phyloP scores from a whole-genome alignment of 2,329 filamentous ascomycete species.

The Exophiala calicioides region DNA sequence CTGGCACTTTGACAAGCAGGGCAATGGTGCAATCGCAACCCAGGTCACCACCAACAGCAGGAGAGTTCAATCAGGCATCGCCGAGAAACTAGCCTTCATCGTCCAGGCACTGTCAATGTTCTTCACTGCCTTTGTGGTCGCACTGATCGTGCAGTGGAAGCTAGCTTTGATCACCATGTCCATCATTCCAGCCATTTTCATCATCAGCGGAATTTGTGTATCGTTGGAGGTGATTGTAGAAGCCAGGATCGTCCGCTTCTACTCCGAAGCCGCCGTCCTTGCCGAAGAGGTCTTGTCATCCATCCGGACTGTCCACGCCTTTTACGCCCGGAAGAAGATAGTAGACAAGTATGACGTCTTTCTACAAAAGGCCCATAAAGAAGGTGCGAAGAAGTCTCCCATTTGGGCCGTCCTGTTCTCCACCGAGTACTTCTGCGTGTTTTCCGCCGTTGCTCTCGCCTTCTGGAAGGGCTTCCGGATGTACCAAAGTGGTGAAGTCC shows the following conservation, averaged over 20 bases:
- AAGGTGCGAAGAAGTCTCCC: constrained; percentile 48
- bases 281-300: constrained; percentile 55
- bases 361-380: constrained; percentile 45
- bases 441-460: constrained; percentile 62
- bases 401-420: constrained; percentile 48
- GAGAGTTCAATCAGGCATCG: constrained; percentile 42
- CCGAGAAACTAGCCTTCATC: constrained; percentile 41
- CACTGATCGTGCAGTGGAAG: constrained; percentile 46
- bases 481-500: constrained; percentile 35
- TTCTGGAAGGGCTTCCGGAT: constrained; percentile 44
- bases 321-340: constrained; percentile 49
- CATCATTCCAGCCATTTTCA: constrained; percentile 49
- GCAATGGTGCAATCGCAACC: constrained; percentile 34
- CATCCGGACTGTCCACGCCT: constrained; percentile 53
- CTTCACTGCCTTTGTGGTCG: constrained; percentile 44
- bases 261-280: constrained; percentile 47
- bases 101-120: constrained; percentile 41
- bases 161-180: constrained; percentile 49
- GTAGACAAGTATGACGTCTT: constrained; percentile 46
- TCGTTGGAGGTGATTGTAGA: constrained; percentile 28
- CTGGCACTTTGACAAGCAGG: constrained; percentile 35
- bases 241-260: constrained; percentile 37
- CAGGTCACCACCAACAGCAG: constrained; percentile 37
- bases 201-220: constrained; percentile 32
- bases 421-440: constrained; percentile 58